Conservation (phyloP, 345 rosid species). For the Hirschfeldia incana region DNA sequence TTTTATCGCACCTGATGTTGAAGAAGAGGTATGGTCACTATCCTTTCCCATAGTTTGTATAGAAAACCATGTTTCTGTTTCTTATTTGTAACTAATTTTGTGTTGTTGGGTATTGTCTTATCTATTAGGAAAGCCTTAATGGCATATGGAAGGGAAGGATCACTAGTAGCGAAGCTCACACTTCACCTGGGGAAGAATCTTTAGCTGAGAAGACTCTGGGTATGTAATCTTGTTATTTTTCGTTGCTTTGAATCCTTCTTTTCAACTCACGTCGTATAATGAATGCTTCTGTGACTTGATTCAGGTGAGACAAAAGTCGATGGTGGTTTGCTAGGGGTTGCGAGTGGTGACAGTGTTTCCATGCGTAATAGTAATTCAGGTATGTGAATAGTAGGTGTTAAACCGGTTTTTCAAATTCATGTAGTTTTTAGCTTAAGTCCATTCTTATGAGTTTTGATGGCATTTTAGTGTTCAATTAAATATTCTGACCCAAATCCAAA, state of each 20-base stretch:
- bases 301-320: slow-evolving; percentile 45
- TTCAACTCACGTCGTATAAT: neutral
- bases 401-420: neutral
- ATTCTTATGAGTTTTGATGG: neutral
- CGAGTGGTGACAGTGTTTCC: slow-evolving; percentile 20
- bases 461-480: neutral
- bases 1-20: slow-evolving; percentile 68
- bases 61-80: neutral
- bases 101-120: neutral
- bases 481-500: slow-evolving; percentile 12
- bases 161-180: slow-evolving; percentile 56
- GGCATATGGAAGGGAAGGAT: slow-evolving; percentile 74
- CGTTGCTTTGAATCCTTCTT: slow-evolving; percentile 15
- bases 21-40: slow-evolving; percentile 60
- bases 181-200: slow-evolving; percentile 44
- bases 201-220: slow-evolving; percentile 46
- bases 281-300: slow-evolving; percentile 19
- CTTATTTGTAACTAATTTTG: neutral
- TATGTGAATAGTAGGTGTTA: slow-evolving; percentile 9
- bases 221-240: slow-evolving; percentile 27
- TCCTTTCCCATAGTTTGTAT: neutral
- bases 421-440: neutral
- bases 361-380: slow-evolving; percentile 18
- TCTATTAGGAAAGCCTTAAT: slow-evolving; percentile 51
- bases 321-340: slow-evolving; percentile 6